Base-by-base conservation (phyloP, 768 basidiomycete genomes). In the Polyporus arcularius region DNA sequence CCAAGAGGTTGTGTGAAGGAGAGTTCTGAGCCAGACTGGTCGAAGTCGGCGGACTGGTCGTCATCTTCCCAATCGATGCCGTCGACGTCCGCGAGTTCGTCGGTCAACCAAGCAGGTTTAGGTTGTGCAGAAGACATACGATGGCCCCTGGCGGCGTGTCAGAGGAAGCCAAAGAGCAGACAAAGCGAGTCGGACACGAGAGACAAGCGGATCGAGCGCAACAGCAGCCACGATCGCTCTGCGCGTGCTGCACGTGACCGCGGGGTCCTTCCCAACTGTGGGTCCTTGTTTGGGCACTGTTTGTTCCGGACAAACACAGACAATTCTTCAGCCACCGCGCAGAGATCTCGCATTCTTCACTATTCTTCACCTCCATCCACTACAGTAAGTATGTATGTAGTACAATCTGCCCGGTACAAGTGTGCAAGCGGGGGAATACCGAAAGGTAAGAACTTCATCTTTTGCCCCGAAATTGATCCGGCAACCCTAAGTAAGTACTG, bases 81-180 rank as follows among this genome's bases (percentile, higher is more conserved):
- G 66, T 63, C 62, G 42, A 63, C 62, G 54, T 96, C 94, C 60
- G 86, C 88, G 7, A 97, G 84, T 70, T 96, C 94, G 55, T 92
- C 90, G 1, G 92, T 93, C 72, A 91, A 88, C 92, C 92, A 94
- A 51, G 82, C 91, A 21, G 92, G 92, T 47, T 74, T 62, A 12
- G 56, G 46, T 41, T 55, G 52, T 51, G 11, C 41, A n/a, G 32
- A 40, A 32, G 57, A 48, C 62, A 63, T 63, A 11, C 26, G 42
- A 6, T 31, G 47, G 6, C 8, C 39, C 31, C 18, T 11, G 31
- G 4, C n/a, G 31, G 38, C 7, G 52, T 38, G 32, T 16, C 53
- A n/a, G 41, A 9, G 30, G 28, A 28, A 5, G 15, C 6, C 31
- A 7, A 28, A 15, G 15, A 11, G 52, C 12, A 31, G 16, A 21